phyloP scores from a whole-genome alignment of 2,329 filamentous ascomycete species.

The Cytospora chrysosperma region DNA sequence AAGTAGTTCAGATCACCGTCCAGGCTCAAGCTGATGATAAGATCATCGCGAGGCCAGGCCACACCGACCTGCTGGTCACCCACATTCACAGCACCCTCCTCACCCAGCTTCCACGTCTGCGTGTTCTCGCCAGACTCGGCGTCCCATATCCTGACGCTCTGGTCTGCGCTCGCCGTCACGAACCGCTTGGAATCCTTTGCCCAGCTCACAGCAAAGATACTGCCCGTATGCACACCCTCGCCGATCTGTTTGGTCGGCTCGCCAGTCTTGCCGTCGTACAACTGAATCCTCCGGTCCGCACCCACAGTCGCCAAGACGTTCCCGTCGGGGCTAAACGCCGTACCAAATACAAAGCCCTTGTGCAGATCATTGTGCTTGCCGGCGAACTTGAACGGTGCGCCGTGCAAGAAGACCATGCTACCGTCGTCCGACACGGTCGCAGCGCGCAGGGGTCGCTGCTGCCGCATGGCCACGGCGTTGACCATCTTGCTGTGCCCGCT shows the following conservation, averaged over 20 bases:
- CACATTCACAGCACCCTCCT: slow-evolving; percentile 68
- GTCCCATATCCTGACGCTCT: slow-evolving; percentile 95
- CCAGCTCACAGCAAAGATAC: slow-evolving; percentile 92
- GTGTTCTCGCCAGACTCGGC: slow-evolving; percentile 72
- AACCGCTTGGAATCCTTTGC: slow-evolving; percentile 80
- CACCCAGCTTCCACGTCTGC: slow-evolving; percentile 83
- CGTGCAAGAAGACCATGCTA: slow-evolving; percentile 36
- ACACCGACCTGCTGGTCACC: slow-evolving; percentile 91
- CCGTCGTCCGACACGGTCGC: slow-evolving; percentile 32
- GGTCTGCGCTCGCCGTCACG: slow-evolving; percentile 89
- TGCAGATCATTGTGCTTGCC: slow-evolving; percentile 77
- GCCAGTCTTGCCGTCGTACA: slow-evolving; percentile 96
- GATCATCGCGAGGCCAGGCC: slow-evolving; percentile 82
- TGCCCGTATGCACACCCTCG: slow-evolving; percentile 84
- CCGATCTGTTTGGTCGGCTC: slow-evolving; percentile 76
- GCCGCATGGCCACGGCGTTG: slow-evolving; percentile 86
- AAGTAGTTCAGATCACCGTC: slow-evolving; percentile 90
- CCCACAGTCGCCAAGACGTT: slow-evolving; percentile 80
- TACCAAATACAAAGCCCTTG: slow-evolving; percentile 83
- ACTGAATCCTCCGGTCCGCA: slow-evolving; percentile 86
- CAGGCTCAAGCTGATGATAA: slow-evolving; percentile 87
- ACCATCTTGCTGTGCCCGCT: slow-evolving; percentile 86
- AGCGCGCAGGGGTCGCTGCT: slow-evolving; percentile 86
- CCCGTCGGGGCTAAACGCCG: slow-evolving; percentile 89
- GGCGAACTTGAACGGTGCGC: slow-evolving; percentile 79